These are phyloP conservation scores for Biscutella laevigata DNA, from an alignment of 441 rosid species.

Conservation along the genomic window DNA sequence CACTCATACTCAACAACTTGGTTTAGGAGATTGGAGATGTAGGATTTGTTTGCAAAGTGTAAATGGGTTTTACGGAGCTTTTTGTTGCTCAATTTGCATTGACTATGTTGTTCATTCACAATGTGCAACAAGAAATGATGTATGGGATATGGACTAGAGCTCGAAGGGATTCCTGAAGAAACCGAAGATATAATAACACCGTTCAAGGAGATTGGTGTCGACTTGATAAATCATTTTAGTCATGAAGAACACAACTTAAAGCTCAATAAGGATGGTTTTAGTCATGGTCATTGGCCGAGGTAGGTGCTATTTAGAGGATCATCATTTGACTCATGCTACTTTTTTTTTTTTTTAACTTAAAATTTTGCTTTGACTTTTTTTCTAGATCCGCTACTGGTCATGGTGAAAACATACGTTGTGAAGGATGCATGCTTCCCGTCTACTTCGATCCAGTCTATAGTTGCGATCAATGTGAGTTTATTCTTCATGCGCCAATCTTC, in stretches of 20 bases:
- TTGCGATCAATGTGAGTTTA: conserved; percentile 2
- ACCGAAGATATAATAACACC: too few relatives aligned
- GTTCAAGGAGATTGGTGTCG: too few relatives aligned
- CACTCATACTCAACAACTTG: not conserved
- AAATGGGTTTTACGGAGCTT: not conserved
- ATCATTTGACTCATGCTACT: too few relatives aligned
- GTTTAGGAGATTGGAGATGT: not conserved
- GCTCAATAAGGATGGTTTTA: not conserved
- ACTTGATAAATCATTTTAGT: conserved; percentile 9
- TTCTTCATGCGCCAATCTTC: conserved; percentile 23
- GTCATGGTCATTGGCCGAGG: too few relatives aligned
- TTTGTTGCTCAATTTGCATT: not conserved
- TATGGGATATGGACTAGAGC: conserved; percentile 1
- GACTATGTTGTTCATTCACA: conserved; percentile 6
- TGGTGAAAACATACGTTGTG: not conserved
- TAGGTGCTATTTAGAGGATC: too few relatives aligned
- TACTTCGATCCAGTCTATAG: not conserved
- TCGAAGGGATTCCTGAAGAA: not conserved
- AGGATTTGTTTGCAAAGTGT: not conserved
- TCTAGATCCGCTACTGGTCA: too few relatives aligned
- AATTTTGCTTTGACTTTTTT: too few relatives aligned
- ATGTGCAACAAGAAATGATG: conserved; percentile 5
- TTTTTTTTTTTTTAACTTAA: too few relatives aligned
- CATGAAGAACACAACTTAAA: conserved; percentile 13
- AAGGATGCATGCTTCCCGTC: conserved; percentile 11